phyloP scores from a whole-genome alignment of 371 early-diverging fungal species.

The Mucor piriformis region DNA sequence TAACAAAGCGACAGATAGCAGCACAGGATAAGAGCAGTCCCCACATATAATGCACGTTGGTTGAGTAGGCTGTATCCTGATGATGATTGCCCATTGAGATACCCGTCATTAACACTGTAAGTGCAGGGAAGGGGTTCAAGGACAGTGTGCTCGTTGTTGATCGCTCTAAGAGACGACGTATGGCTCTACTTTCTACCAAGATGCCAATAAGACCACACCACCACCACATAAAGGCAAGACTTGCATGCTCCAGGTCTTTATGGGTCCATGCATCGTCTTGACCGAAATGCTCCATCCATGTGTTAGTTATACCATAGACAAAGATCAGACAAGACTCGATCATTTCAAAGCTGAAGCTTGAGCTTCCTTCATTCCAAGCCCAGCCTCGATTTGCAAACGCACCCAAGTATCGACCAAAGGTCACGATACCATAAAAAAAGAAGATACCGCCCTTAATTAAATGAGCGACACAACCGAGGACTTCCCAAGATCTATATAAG shows the following conservation, averaged over 20 bases:
- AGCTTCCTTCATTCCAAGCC: conserved; percentile 52
- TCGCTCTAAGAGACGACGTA: conserved; percentile 45
- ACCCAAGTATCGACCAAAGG: conserved; percentile 52
- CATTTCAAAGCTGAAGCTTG: conserved; percentile 52
- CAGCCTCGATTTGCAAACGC: conserved; percentile 53
- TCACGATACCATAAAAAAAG: conserved; percentile 49
- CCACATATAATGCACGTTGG: conserved; percentile 63
- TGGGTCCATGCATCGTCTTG: conserved; percentile 58
- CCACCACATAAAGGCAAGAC: conserved; percentile 68
- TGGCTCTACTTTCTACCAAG: conserved; percentile 53
- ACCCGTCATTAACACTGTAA: conserved; percentile 64
- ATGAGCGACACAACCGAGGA: conserved; percentile 53
- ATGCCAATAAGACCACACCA: conserved; percentile 65
- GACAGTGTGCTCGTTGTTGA: conserved; percentile 18
- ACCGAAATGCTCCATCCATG: conserved; percentile 69
- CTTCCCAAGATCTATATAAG: conserved; percentile 37
- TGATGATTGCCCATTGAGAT: conserved; percentile 68
- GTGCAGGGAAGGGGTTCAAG: conserved; percentile 59
- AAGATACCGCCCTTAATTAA: conserved; percentile 58
- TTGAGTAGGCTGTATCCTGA: conserved; percentile 60
- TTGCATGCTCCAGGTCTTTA: conserved; percentile 69
- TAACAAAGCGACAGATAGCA: conserved; percentile 57
- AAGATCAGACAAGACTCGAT: conserved; percentile 53
- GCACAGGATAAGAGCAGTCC: conserved; percentile 57
- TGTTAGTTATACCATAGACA: conserved; percentile 65